phyloP scores from a whole-genome alignment of 257 asterid species.

The Jacaranda copaia region DNA sequence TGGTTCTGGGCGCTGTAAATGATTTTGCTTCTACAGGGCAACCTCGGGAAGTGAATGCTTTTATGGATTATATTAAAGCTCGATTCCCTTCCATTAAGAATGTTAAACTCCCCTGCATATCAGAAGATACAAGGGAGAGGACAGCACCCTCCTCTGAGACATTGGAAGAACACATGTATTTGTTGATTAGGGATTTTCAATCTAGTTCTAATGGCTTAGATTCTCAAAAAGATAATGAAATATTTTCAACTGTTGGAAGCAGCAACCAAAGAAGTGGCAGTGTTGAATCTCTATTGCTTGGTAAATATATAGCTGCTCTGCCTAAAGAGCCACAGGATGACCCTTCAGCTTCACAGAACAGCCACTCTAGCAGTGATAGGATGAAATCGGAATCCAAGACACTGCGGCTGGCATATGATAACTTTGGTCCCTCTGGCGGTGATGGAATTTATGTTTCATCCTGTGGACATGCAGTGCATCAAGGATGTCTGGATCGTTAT shows the following conservation, averaged over 20 bases:
- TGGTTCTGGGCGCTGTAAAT: conserved; percentile 72
- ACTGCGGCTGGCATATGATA: conserved; percentile 54
- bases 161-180: conserved; percentile 72
- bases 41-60: conserved; percentile 67
- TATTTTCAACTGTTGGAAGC: conserved; percentile 44
- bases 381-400: conserved; percentile 47
- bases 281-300: conserved; percentile 69
- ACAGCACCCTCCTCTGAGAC: conserved; percentile 53
- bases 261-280: conserved; percentile 42
- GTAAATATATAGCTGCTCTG: conserved; percentile 79
- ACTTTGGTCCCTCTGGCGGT: conserved; percentile 70
- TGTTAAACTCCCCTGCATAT: conserved; percentile 51
- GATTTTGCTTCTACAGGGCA: conserved; percentile 68
- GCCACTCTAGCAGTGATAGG: conserved; percentile 44
- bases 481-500: conserved; percentile 94
- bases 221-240: conserved; percentile 36
- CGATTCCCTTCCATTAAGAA: conserved; percentile 70
- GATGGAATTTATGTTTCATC: conserved; percentile 91
- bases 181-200: conserved; percentile 52
- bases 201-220: conserved; percentile 42
- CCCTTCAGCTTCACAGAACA: conserved; percentile 67
- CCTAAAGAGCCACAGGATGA: conserved; percentile 63
- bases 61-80: conserved; percentile 62
- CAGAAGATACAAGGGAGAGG: conserved; percentile 45
- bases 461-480: conserved; percentile 99